Evolutionary conservation across 768 basidiomycete species (phyloP), one percentile per base, ranked within the genome.

Genomic region (Boletus patriciae): DNA sequence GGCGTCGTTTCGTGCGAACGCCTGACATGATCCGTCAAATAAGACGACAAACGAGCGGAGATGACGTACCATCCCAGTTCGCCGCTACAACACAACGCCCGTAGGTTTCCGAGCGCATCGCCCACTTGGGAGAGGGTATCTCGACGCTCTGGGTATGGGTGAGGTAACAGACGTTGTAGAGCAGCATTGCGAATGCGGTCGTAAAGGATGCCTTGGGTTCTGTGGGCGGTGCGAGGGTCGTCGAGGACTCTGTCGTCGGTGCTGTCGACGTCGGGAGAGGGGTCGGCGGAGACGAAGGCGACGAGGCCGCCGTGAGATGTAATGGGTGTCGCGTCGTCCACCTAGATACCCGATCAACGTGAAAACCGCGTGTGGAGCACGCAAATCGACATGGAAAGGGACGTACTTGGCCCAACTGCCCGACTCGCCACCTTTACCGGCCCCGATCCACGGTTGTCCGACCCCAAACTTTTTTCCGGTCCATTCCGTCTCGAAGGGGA

Each of bases 101-200:
- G 91, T 3, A 93, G 74, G 64, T 88, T 92, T 54, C 83, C 81
- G 34, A 94, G 76, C 0, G 84, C 82, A 54, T 94, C 89, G 2
- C 90, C 90, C 0, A 87, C 85, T 69, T 90, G 87, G 21, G 84
- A 84, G 21, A 92, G 82, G 88, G 85, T 18, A 93, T 81, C 34
- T 85, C 83, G 37, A 92, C 83, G 53, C 76, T 80, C 65, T 93
- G 92, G 16, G 90, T 92, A 67, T 88, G 81, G 2, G 88, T 88
- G n/a, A 93, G 82, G 71, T 92, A 93, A 53, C 80, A 83, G 3
- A 92, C 88, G 66, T 92, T 83, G 73, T 90, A 92, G 4, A 92
- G 71, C 1, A 94, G 73, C 92, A 93, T 94, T 4, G 90, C 84
- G 21, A 92, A 80, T 3, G 86, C 92, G 2, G 90, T 92, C 4